These are phyloP conservation scores for Globisporangium iwayamae DNA, from an alignment of 352 stramenopile species.

Conservation along the genomic window DNA sequence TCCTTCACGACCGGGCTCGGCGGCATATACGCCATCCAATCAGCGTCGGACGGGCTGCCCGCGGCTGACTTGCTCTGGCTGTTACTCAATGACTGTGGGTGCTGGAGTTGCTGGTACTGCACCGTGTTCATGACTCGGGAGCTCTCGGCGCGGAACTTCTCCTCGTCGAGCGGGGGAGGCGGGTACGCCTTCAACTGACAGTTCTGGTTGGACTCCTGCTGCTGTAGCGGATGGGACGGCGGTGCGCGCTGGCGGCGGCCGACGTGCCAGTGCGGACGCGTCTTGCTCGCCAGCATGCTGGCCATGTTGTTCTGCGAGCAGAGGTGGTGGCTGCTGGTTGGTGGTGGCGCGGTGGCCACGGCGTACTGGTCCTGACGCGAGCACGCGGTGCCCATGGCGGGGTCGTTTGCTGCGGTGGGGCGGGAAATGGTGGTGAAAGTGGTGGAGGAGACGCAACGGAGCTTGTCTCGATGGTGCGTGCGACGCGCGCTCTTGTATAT, in stretches of 20 bases:
- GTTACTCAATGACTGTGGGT: constrained; percentile 4
- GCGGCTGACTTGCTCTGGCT: constrained; percentile 2
- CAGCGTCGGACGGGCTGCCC: constrained; percentile 16
- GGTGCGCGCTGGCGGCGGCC: constrained; percentile 10
- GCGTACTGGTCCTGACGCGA: constrained; percentile 31
- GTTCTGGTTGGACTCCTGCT: neutral
- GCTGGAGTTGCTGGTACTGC: constrained; percentile 11
- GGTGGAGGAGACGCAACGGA: neutral
- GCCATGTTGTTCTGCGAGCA: neutral
- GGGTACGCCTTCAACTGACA: neutral
- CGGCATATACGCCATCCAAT: constrained; percentile 22
- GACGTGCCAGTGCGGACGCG: constrained; percentile 14
- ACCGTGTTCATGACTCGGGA: constrained; percentile 1
- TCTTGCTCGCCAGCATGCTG: constrained; percentile 5
- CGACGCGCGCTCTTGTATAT: constrained; percentile 1
- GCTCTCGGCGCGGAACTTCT: constrained; percentile 16
- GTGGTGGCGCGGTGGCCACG: constrained; percentile 6
- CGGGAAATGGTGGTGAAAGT: constrained; percentile 10
- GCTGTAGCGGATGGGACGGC: neutral
- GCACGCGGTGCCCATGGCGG: constrained; percentile 38
- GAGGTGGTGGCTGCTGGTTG: neutral
- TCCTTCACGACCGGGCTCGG: constrained; percentile 52
- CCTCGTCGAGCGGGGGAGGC: neutral
- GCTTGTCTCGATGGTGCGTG: neutral
- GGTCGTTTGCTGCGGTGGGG: neutral